phyloP scores from a whole-genome alignment of 1,284 basidiomycete species.

The Ganoderma sp. region DNA sequence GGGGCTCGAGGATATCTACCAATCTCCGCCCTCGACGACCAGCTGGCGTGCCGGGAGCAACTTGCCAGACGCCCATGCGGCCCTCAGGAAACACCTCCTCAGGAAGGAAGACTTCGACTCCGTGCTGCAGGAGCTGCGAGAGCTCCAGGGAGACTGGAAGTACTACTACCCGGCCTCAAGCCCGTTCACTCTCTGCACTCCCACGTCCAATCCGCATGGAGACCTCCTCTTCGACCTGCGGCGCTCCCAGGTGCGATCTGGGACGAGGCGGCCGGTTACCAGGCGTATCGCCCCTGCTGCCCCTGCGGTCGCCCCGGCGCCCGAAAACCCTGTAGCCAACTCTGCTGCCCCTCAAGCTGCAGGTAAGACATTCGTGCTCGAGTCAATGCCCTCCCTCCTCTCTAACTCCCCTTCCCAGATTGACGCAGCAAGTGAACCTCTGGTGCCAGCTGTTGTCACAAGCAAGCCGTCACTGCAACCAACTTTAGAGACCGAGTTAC shows the following conservation, averaged over 20 bases:
- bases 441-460: too few species aligned
- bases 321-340: too few species aligned
- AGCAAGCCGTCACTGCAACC: too few species aligned
- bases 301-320: too few species aligned
- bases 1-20: conserved; percentile 21
- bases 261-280: not conserved
- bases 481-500: too few species aligned
- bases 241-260: conserved; percentile 12
- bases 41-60: conserved; percentile 2
- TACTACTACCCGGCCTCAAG: conserved; percentile 37
- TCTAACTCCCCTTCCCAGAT: not conserved
- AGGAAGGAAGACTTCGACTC: conserved; percentile 33
- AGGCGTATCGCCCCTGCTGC: not conserved
- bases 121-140: conserved; percentile 37
- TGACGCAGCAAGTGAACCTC: not conserved
- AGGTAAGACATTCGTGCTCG: not conserved
- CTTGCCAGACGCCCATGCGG: conserved; percentile 29
- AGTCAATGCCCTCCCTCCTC: not conserved
- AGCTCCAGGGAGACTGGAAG: conserved; percentile 42
- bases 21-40: conserved; percentile 7
- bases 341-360: not conserved
- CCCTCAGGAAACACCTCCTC: conserved; percentile 35
- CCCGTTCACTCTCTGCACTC: conserved; percentile 39
- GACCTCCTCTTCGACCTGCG: conserved; percentile 44
- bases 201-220: conserved; percentile 41